Percentiles rank a stretch among this genome's conserved stretches.
Evolutionary conservation across 108 stramenopile species (phyloP).

Genomic region (Aurantiochytrium sp.): DNA sequence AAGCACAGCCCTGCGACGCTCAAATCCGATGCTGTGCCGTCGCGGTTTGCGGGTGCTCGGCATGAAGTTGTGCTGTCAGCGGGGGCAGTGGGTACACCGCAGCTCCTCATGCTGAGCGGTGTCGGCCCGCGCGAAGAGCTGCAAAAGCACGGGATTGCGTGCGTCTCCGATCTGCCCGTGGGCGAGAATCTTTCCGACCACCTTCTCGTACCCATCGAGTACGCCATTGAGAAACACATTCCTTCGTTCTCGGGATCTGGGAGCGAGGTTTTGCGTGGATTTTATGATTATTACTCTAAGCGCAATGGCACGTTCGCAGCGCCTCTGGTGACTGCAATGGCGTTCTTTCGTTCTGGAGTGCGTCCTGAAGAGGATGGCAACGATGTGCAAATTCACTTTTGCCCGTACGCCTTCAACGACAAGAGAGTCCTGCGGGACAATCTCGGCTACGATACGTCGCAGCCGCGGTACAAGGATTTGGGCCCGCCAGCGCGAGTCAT

Average conservation of each 20-base stretch:
- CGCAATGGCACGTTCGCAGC: background rate
- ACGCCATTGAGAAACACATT: background rate
- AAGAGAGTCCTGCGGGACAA: background rate
- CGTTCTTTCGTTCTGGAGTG: background rate
- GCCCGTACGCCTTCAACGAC: background rate
- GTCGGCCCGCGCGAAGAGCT: constrained; percentile 42
- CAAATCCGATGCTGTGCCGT: background rate
- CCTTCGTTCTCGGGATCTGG: background rate
- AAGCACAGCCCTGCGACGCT: background rate
- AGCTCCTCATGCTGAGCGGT: constrained; percentile 55
- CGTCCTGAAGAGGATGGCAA: background rate
- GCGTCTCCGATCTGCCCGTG: constrained; percentile 38
- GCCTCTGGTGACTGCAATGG: background rate
- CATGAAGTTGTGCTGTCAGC: constrained; percentile 58
- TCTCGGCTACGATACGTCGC: background rate
- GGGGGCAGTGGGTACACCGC: constrained; percentile 61
- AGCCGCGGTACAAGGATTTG: background rate
- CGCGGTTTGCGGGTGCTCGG: background rate
- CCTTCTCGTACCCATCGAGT: background rate
- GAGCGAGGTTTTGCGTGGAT: background rate
- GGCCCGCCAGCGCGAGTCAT: background rate
- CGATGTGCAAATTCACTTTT: background rate
- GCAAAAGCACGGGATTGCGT: constrained; percentile 24
- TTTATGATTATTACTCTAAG: background rate
- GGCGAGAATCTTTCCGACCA: constrained; percentile 61